Evolutionary conservation across 2,329 filamentous ascomycete species (phyloP).

Genomic region (Xylariales sp.): DNA sequence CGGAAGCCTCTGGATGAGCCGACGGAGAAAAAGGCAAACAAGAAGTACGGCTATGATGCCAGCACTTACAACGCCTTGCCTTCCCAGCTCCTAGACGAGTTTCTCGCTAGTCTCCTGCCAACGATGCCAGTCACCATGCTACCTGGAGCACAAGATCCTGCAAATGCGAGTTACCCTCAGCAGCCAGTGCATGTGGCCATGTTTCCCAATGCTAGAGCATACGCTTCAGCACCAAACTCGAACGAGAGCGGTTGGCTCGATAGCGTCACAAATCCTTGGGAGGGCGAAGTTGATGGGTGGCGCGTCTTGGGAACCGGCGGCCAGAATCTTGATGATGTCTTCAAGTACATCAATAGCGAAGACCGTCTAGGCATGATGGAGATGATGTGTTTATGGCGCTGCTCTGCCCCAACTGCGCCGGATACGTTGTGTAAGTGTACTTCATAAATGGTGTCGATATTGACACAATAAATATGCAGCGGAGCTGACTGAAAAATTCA

Average conservation of each 20-base stretch:
- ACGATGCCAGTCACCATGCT: slow-evolving; percentile 85
- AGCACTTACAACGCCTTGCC: slow-evolving; percentile 83
- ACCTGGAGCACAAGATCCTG: slow-evolving; percentile 79
- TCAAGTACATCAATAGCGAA: slow-evolving; percentile 80
- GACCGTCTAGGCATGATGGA: slow-evolving; percentile 88
- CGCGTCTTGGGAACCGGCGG: slow-evolving; percentile 81
- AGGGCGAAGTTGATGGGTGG: slow-evolving; percentile 87
- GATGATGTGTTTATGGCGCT: slow-evolving; percentile 87
- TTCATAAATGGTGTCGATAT: background rate
- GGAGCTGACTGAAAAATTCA: slow-evolving; percentile 25
- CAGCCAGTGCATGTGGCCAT: slow-evolving; percentile 91
- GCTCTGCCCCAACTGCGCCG: slow-evolving; percentile 86
- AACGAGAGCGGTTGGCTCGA: slow-evolving; percentile 72
- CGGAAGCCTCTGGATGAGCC: slow-evolving; percentile 31
- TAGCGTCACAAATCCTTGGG: slow-evolving; percentile 87
- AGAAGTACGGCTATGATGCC: slow-evolving; percentile 94
- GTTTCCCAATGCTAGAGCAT: slow-evolving; percentile 73
- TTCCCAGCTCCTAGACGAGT: slow-evolving; percentile 76
- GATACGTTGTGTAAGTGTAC: slow-evolving; percentile 88
- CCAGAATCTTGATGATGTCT: slow-evolving; percentile 90
- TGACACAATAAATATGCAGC: background rate
- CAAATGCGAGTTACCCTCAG: slow-evolving; percentile 85
- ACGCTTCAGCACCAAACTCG: slow-evolving; percentile 45
- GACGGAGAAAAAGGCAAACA: slow-evolving; percentile 47
- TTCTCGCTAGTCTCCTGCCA: slow-evolving; percentile 76